phyloP scores from a whole-genome alignment of 1,284 basidiomycete species.

The Cerioporus squamosus region DNA sequence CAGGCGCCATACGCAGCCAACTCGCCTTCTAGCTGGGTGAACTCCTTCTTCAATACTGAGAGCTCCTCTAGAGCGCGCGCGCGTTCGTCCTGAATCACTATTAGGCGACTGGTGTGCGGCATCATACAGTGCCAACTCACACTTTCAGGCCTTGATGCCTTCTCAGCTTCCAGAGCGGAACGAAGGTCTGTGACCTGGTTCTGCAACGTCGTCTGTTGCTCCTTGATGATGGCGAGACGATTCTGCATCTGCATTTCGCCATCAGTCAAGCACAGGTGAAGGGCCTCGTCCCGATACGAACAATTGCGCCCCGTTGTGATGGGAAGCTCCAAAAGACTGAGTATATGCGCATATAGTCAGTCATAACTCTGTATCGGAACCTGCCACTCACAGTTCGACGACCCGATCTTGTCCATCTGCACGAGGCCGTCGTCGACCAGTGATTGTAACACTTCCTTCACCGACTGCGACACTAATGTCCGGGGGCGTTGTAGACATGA shows the following conservation, averaged over 20 bases:
- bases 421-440: conserved; percentile 86
- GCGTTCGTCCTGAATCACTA: conserved; percentile 55
- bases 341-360: conserved; percentile 38
- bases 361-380: neutral
- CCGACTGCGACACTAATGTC: conserved; percentile 75
- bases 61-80: conserved; percentile 53
- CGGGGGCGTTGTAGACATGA: neutral
- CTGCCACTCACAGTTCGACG: conserved; percentile 79
- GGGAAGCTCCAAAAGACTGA: conserved; percentile 94
- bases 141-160: conserved; percentile 62
- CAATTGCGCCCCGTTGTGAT: conserved; percentile 80
- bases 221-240: conserved; percentile 58
- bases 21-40: conserved; percentile 66
- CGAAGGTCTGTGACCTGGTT: conserved; percentile 46
- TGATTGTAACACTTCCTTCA: conserved; percentile 87
- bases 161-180: conserved; percentile 52
- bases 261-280: neutral
- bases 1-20: conserved; percentile 79
- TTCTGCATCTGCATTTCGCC: conserved; percentile 55
- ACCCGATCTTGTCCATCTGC: conserved; percentile 87
- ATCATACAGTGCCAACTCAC: conserved; percentile 45
- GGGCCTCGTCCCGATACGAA: conserved; percentile 41
- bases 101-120: too few species aligned
- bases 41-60: conserved; percentile 52
- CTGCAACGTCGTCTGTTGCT: conserved; percentile 49